phyloP scores from a whole-genome alignment of 176 grass and related monocot genomes.

The Poa annua region DNA sequence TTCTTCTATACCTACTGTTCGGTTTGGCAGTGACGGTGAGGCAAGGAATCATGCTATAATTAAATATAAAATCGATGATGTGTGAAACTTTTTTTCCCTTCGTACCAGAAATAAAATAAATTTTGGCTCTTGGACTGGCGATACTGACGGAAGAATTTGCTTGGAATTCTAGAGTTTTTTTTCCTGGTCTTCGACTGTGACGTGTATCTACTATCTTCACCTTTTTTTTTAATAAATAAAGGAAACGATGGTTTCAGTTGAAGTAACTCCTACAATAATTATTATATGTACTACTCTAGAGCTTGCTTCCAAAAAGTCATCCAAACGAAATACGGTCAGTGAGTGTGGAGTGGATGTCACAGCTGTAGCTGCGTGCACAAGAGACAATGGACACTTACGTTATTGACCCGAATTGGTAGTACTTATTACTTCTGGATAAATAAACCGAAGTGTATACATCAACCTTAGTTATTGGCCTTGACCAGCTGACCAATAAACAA shows the following conservation, averaged over 20 bases:
- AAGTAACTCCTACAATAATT: not conserved
- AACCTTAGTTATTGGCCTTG: not conserved
- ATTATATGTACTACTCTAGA: not conserved
- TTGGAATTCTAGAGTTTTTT: not conserved
- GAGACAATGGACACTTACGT: not conserved
- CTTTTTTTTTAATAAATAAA: not conserved
- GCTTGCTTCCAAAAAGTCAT: not conserved
- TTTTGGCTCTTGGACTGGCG: slow-evolving; percentile 13
- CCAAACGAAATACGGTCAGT: not conserved
- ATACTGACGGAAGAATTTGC: slow-evolving; percentile 20
- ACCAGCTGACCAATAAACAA: not conserved
- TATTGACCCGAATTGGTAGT: not conserved
- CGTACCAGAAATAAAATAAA: slow-evolving; percentile 3
- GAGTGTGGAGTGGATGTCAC: not conserved
- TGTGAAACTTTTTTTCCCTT: slow-evolving; percentile 32
- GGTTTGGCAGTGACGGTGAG: no score
- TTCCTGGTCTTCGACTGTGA: slow-evolving; percentile 19
- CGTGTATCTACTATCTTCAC: not conserved
- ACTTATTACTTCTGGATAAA: not conserved
- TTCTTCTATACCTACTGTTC: not conserved
- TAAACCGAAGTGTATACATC: not conserved
- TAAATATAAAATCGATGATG: not conserved
- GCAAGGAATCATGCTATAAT: no score
- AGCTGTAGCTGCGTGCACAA: not conserved
- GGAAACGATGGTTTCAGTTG: no score